These are phyloP conservation scores for Aspergillus tanneri DNA, from an alignment of 2,329 filamentous ascomycete genomes.

Conservation along the genomic window DNA sequence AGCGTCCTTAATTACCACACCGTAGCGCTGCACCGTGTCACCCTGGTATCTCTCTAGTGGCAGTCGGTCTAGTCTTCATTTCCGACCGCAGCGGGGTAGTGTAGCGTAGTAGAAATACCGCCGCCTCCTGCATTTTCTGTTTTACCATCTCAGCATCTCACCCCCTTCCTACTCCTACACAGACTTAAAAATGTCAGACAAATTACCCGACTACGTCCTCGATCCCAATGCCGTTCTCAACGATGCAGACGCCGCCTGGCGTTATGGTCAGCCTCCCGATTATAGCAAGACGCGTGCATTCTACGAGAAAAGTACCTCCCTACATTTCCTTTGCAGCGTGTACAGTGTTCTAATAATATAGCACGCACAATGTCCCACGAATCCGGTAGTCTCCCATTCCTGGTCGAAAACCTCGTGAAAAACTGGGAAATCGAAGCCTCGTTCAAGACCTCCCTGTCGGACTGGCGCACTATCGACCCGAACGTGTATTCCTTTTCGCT, in stretches of 20 bases:
- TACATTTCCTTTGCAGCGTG: neutral
- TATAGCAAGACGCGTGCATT: slow-evolving; percentile 63
- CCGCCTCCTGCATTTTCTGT: too few relatives aligned
- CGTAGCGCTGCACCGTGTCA: too few relatives aligned
- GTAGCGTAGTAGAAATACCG: too few relatives aligned
- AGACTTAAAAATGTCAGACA: slow-evolving; percentile 9
- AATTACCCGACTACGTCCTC: slow-evolving; percentile 58
- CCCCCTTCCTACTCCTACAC: neutral
- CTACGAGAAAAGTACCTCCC: slow-evolving; percentile 55
- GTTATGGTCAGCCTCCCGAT: slow-evolving; percentile 61
- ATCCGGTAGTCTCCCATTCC: slow-evolving; percentile 56
- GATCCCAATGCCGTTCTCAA: slow-evolving; percentile 59
- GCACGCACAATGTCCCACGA: slow-evolving; percentile 59
- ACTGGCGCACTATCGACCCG: slow-evolving; percentile 66
- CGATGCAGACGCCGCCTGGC: slow-evolving; percentile 57
- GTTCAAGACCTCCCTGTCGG: slow-evolving; percentile 60
- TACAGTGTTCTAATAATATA: slow-evolving; percentile 28
- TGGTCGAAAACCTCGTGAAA: slow-evolving; percentile 70
- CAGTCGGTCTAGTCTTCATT: too few relatives aligned
- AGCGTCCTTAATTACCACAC: too few relatives aligned
- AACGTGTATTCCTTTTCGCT: slow-evolving; percentile 62
- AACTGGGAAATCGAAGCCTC: slow-evolving; percentile 73
- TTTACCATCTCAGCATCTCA: too few relatives aligned
- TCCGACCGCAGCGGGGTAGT: too few relatives aligned
- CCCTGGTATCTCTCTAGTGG: too few relatives aligned